A percentile compares a stretch with the other conserved stretches of the same genome.
Conservation (phyloP, 768 basidiomycete species). For the Clitopilus hobsonii region DNA sequence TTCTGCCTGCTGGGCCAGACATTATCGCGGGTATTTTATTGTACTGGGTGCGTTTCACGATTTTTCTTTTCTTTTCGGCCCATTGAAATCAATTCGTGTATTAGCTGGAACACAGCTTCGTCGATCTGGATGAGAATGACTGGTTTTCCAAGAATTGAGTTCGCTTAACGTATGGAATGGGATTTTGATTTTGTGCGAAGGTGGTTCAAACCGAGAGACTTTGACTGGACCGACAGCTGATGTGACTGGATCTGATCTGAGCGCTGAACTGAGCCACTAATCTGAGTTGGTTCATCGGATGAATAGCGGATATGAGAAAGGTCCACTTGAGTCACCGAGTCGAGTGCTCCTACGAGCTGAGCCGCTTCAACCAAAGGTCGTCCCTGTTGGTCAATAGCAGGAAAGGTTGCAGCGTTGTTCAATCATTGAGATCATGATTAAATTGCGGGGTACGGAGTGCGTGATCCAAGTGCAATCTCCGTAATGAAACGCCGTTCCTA, state of each 20-base stretch:
- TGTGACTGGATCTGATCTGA: neutral
- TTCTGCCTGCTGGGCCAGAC: slow-evolving; percentile 2
- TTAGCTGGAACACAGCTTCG: slow-evolving; percentile 8
- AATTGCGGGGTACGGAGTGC: neutral
- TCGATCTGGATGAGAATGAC: slow-evolving; percentile 9
- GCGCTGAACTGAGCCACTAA: too few species aligned
- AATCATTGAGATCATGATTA: neutral
- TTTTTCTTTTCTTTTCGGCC: slow-evolving; percentile 2
- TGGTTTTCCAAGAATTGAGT: too few species aligned
- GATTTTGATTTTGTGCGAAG: too few species aligned
- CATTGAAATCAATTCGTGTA: slow-evolving; percentile 1
- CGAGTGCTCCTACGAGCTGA: too few species aligned
- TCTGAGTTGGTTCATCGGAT: too few species aligned
- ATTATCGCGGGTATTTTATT: slow-evolving; percentile 13
- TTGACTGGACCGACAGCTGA: neutral
- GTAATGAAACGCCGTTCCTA: neutral
- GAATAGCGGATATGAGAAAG: too few species aligned
- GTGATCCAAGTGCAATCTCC: neutral
- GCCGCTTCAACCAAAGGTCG: too few species aligned
- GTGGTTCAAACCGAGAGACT: too few species aligned
- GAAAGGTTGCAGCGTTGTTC: too few species aligned
- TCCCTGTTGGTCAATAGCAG: too few species aligned
- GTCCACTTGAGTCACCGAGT: too few species aligned
- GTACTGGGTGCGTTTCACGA: slow-evolving; percentile 9
- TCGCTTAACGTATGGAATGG: too few species aligned